Evolutionary conservation across 2,329 filamentous ascomycete genomes (phyloP).

Genomic region (Colletotrichum gigasporum): DNA sequence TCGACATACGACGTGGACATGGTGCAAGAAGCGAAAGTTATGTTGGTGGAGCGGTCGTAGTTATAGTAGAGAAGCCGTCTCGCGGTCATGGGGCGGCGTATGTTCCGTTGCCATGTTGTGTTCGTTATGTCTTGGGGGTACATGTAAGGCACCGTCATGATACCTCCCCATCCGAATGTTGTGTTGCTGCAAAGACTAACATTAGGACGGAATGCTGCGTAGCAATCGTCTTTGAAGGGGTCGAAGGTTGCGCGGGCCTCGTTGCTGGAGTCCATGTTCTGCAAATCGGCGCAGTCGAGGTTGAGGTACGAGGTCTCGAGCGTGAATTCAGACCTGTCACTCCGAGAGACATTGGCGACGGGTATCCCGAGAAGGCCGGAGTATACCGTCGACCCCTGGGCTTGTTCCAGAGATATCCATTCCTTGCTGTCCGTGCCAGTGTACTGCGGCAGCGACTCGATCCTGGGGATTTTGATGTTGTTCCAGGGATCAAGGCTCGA

Average conservation of each 20-base stretch:
- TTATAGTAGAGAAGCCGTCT: neutral
- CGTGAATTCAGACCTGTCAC: neutral
- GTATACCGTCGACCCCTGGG: neutral
- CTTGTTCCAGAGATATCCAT: neutral
- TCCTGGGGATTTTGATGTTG: slow-evolving; percentile 1
- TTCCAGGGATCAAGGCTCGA: neutral
- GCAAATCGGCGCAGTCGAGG: neutral
- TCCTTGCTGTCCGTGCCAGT: neutral
- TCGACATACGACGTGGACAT: neutral
- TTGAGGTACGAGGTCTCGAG: slow-evolving; percentile 1
- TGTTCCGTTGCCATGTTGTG: neutral
- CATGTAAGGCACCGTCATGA: neutral
- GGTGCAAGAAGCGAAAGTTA: neutral
- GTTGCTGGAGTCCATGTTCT: neutral
- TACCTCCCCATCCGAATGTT: neutral
- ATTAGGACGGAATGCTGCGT: neutral
- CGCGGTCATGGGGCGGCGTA: neutral
- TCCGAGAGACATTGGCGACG: neutral
- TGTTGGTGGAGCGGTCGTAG: neutral
- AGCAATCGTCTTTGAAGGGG: neutral
- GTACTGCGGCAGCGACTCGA: neutral
- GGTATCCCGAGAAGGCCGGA: neutral
- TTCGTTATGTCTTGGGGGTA: neutral
- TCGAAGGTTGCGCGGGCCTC: neutral
- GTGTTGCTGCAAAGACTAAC: neutral